Evolutionary conservation across 2,329 filamentous ascomycete genomes (phyloP), one percentile per base, ranked within the genome.

Genomic region (Monilinia laxa): DNA sequence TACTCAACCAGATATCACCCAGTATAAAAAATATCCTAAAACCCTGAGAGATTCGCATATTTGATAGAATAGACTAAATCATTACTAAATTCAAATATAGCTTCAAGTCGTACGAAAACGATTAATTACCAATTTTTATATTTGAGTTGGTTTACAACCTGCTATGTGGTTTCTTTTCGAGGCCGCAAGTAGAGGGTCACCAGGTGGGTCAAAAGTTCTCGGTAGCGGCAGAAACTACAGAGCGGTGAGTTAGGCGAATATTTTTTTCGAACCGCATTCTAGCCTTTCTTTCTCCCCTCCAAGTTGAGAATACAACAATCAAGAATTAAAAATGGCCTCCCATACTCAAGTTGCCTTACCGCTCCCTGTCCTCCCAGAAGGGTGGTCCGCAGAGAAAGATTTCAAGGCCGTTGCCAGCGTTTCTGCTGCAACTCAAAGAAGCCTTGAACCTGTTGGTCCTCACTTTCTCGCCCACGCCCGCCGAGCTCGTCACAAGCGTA

Each of bases 401-500:
- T 97, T 98, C 86, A 95, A 95, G 82, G 80, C 90, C 67, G 78
- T 96, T 72, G 90, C 90, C 75, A 83, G 87, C 73, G 84, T 98
- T 70, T 93, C 91, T 70, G 81, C 85, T 71, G 87, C 92, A 51
- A 90, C 88, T 62, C 89, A 93, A 82, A 90, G 95, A 77, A 94
- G 90, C 78, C 89, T 99, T 75, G 95, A 98, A 84, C 93, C 95
- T 65, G 92, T 98, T 73, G 95, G 95, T 73, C 94, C 95, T 80
- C 92, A 97, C 83, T 99, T 97, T 84, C 89, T 99, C 72, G 95
- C 95, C 73, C 93, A 98, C 80, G 95, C 95, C 75, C 93, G 95
- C 77, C 91, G 95, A 80, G 92, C 93, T 81, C 90, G 93, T 71
- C 93, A 98, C 82, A 92, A 96, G 84, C 93, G 95, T 77, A 99